Percentiles rank a stretch among this genome's conserved stretches.
phyloP scores from a whole-genome alignment of 2,329 filamentous ascomycete genomes.

The Hypomyces rosellus region DNA sequence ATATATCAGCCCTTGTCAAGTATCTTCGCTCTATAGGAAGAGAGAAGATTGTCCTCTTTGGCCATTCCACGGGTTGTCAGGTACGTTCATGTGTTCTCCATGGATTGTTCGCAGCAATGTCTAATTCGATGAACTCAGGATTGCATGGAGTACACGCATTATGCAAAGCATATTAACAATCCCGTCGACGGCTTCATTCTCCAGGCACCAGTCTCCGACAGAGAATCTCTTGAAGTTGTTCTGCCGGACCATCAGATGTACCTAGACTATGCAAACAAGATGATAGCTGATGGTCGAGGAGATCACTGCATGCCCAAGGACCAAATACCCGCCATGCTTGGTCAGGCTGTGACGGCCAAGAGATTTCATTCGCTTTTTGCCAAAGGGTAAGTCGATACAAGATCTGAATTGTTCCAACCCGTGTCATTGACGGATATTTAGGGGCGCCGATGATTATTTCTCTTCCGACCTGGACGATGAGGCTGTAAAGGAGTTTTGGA shows the following conservation, averaged over 20 bases:
- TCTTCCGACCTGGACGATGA: constrained; percentile 64
- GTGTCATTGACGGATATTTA: constrained; percentile 17
- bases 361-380: constrained; percentile 45
- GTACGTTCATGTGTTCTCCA: constrained; percentile 25
- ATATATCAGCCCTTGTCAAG: constrained; percentile 46
- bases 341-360: constrained; percentile 45
- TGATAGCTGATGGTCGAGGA: constrained; percentile 49
- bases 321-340: constrained; percentile 34
- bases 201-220: constrained; percentile 74
- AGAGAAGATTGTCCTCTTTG: constrained; percentile 48
- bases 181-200: constrained; percentile 70
- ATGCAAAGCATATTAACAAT: constrained; percentile 35
- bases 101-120: too few species aligned
- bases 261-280: constrained; percentile 43
- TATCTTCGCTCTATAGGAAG: constrained; percentile 47
- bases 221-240: constrained; percentile 52
- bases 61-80: constrained; percentile 55
- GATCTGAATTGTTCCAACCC: background rate
- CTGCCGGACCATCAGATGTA: constrained; percentile 40
- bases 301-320: constrained; percentile 49
- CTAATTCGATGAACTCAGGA: constrained; percentile 33
- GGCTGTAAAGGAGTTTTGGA: constrained; percentile 58
- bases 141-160: constrained; percentile 48
- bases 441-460: constrained; percentile 81
- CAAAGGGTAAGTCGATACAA: constrained; percentile 38